Percentiles rank a stretch among this genome's conserved stretches.
These are phyloP conservation scores for Didymella segeticola DNA, from an alignment of 2,329 filamentous ascomycete genomes.

Conservation along the genomic window DNA sequence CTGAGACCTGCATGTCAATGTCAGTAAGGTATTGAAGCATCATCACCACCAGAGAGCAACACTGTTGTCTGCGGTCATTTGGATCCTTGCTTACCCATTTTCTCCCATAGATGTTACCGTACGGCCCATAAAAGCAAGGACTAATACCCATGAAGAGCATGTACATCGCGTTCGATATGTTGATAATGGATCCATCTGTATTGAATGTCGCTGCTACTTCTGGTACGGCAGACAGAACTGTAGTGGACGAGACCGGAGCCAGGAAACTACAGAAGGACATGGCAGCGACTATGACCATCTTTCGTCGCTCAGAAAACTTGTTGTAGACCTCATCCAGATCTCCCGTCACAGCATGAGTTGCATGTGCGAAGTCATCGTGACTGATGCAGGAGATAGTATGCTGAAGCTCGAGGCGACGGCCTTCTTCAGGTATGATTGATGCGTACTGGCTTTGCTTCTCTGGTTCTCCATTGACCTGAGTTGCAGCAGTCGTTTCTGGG, in stretches of 20 bases:
- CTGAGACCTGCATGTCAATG: slow-evolving; percentile 56
- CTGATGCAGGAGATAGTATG: slow-evolving; percentile 41
- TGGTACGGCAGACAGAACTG: slow-evolving; percentile 74
- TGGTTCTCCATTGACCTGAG: slow-evolving; percentile 16
- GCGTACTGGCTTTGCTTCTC: slow-evolving; percentile 40
- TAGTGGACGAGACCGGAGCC: slow-evolving; percentile 76
- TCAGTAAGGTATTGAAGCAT: slow-evolving; percentile 21
- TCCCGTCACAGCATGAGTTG: slow-evolving; percentile 37
- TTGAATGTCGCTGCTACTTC: slow-evolving; percentile 72
- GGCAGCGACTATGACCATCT: slow-evolving; percentile 70
- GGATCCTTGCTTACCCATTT: slow-evolving; percentile 53
- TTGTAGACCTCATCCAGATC: slow-evolving; percentile 66
- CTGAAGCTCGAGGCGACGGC: slow-evolving; percentile 35
- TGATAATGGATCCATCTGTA: slow-evolving; percentile 73
- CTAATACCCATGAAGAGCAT: slow-evolving; percentile 72
- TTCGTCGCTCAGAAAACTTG: slow-evolving; percentile 66
- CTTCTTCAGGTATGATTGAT: slow-evolving; percentile 35
- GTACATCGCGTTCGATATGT: slow-evolving; percentile 77
- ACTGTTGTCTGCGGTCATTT: background rate
- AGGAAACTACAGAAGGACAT: slow-evolving; percentile 78
- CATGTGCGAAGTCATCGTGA: slow-evolving; percentile 43
- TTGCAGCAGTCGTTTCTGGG: slow-evolving; percentile 23
- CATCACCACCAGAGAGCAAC: background rate
- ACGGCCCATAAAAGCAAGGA: slow-evolving; percentile 73
- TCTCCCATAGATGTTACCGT: slow-evolving; percentile 60